Evolutionary conservation across 1,139 yeast species (phyloP), one percentile per base, ranked within the genome.

Genomic region (Taiozyma sp.): DNA sequence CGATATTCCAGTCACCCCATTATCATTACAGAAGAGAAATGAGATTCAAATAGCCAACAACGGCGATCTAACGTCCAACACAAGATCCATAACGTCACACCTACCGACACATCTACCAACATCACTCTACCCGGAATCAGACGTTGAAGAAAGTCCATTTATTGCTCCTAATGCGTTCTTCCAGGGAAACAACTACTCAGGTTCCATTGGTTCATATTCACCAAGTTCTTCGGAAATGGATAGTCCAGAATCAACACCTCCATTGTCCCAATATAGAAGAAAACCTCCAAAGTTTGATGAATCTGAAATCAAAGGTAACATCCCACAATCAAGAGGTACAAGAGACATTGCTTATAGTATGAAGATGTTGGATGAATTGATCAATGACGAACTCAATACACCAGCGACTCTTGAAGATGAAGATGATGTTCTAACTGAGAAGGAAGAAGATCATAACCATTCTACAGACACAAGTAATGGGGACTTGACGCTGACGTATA

Each of bases 121-220:
- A 1, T 42, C 45, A 8, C 34, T 44, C 3, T 47, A 34, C 19
- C 47, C 47, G 11, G 62, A 53, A 30, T 58, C 62, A 9, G 60
- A 57, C 39, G n/a, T 44, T 21, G 62, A 59, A 14, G 62, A 55
- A 7, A 55, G 58, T 29, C 63, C 62, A n/a, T 48, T 62, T 14
- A 43, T 54, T 21, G 63, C 62, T 21, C 64, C 65, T 44, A 49
- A 52, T 39, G 53, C 62, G n/a, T 62, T 62, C 45, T 55, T 54
- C 46, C 34, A 50, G 9, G 53, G 50, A 11, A 48, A 45, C 8
- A 57, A 57, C 40, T 51, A 47, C 22, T 57, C 62, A 2, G 63
- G 63, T 6, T 61, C 74, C 3, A 71, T 73, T 43, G 76, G 76
- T 1, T 74, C 73, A 24, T 73, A 67, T 56, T 71, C 75, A 1